Evolutionary conservation across 2,329 filamentous ascomycete species (phyloP), one percentile per base, ranked within the genome.

Genomic region (Hawksworthiomyces lignivorus): DNA sequence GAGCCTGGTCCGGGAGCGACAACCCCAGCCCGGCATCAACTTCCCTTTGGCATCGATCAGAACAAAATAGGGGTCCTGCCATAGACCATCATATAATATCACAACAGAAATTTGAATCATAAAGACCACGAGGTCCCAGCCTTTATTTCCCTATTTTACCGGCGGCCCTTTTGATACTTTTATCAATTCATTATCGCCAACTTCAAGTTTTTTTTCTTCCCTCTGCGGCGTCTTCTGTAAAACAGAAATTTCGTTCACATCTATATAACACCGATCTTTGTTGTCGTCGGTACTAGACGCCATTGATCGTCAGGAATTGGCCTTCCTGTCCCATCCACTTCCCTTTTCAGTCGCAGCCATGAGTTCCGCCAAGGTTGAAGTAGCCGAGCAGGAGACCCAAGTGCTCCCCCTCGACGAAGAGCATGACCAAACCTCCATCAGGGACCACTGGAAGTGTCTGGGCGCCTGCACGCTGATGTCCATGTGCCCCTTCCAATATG

Each of bases 401-500:
- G n/a, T n/a, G n/a, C n/a, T n/a, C n/a, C n/a, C n/a, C n/a, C n/a
- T n/a, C n/a, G n/a, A n/a, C n/a, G n/a, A n/a, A n/a, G n/a, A n/a
- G n/a, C 38, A 43, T 14, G 43, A 52, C 20, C 39, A 32, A 7
- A 54, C 53, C 18, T 41, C 45, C 20, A 49, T 61, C 5, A 50
- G 45, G 19, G 50, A 55, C 20, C 57, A 61, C 42, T 59, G 55
- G 55, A 58, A 54, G 29, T 56, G 55, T 14, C 50, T 60, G 5
- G 48, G 51, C 2, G 69, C 69, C 18, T 72, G 69, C 43, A 65
- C 66, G 1, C 54, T 73, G 1, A 61, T 72, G 14, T 64, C 67
- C 4, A 62, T 72, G 54, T 68, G 63, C 18, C 68, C 69, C 0
- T 73, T 73, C 47, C 70, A 73, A 45, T 73, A 73, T 52, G 70